phyloP scores from a whole-genome alignment of 441 rosid genomes.

The Syzygium malaccense region DNA sequence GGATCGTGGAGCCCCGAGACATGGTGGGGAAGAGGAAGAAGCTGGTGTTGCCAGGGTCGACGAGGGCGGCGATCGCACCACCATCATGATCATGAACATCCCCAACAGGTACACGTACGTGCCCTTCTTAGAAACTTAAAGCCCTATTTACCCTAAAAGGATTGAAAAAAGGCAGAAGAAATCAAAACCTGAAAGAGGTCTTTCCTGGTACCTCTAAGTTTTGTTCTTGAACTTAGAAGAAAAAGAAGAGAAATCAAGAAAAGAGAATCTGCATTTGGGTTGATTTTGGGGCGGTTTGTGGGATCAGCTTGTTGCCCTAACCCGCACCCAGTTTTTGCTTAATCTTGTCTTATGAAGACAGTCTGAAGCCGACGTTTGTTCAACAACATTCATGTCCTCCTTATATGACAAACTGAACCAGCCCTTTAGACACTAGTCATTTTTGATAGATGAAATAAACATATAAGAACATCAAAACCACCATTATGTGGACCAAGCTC shows the following conservation, averaged over 20 bases:
- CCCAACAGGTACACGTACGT: slow-evolving; percentile 61
- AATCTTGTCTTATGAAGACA: neutral
- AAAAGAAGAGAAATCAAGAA: neutral
- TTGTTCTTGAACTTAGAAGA: neutral
- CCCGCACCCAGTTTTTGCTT: neutral
- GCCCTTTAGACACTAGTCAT: neutral
- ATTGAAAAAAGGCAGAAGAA: neutral
- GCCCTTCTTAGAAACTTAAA: neutral
- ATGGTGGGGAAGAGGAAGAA: neutral
- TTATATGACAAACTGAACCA: neutral
- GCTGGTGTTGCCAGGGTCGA: slow-evolving; percentile 7
- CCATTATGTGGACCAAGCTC: slow-evolving; percentile 42
- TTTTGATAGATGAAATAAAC: slow-evolving; percentile 15
- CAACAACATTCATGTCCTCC: neutral
- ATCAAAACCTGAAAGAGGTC: neutral
- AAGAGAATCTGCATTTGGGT: neutral
- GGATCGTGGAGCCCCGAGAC: neutral
- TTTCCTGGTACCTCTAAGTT: neutral
- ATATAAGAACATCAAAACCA: slow-evolving; percentile 33
- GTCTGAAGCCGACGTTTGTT: neutral
- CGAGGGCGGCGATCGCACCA: slow-evolving; percentile 18
- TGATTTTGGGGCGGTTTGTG: neutral
- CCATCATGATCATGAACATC: slow-evolving; percentile 66
- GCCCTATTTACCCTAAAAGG: neutral
- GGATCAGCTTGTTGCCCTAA: neutral